These are phyloP conservation scores for Hortaea werneckii DNA, from an alignment of 2,329 filamentous ascomycete genomes.

Conservation along the genomic window DNA sequence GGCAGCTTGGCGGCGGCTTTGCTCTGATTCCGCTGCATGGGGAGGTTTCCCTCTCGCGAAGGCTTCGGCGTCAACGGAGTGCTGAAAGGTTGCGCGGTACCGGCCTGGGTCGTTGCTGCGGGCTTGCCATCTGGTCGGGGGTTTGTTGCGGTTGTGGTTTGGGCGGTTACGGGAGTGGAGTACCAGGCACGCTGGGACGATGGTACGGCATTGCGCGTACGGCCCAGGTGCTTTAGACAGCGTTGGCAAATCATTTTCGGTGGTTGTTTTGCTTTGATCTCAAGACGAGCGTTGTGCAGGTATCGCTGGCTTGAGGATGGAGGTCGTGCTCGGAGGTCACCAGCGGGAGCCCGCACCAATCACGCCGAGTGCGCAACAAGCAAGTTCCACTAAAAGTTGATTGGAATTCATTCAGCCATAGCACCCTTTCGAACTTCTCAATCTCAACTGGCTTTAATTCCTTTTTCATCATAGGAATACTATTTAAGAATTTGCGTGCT, in stretches of 20 bases:
- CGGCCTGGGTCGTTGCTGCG: conserved; percentile 34
- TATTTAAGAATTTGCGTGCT: too few relatives aligned
- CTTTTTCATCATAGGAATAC: too few relatives aligned
- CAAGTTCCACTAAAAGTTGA: too few relatives aligned
- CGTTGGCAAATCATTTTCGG: conserved; percentile 22
- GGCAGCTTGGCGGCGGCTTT: conserved; percentile 18
- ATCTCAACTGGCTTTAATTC: too few relatives aligned
- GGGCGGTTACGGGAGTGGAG: conserved; percentile 16
- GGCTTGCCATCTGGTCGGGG: conserved; percentile 25
- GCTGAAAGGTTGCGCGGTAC: conserved; percentile 36
- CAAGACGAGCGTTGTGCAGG: neutral
- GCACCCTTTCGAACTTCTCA: too few relatives aligned
- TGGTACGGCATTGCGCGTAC: conserved; percentile 1
- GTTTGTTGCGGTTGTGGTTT: conserved; percentile 19
- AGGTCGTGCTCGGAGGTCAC: too few relatives aligned
- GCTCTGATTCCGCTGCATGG: conserved; percentile 10
- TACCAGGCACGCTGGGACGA: conserved; percentile 1
- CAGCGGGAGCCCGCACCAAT: too few relatives aligned
- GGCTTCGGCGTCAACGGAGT: conserved; percentile 27
- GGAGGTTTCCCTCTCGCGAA: conserved; percentile 18
- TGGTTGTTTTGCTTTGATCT: neutral
- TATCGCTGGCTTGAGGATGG: too few relatives aligned
- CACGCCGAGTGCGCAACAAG: too few relatives aligned
- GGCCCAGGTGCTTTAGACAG: conserved; percentile 18
- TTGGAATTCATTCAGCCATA: too few relatives aligned